Evolutionary conservation across 257 asterid genomes (phyloP), one percentile per base, ranked within the genome.

Genomic region (Nicotiana tomentosiformis): DNA sequence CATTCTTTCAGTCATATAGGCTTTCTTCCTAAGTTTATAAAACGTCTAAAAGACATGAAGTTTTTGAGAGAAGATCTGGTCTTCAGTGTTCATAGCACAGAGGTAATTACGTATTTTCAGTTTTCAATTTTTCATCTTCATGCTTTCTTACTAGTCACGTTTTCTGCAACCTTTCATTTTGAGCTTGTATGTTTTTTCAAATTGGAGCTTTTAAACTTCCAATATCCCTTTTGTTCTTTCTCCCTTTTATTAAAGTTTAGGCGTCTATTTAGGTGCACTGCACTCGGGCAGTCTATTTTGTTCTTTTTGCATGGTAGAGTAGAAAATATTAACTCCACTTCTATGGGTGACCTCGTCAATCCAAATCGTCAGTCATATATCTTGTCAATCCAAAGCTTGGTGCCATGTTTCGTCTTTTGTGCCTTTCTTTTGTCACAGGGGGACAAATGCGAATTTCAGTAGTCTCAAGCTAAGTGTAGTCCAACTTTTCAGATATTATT

Each of bases 21-120:
- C 65, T 94, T 96, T 88, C 98, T 96, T 82, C 88, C 98, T 4
- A 89, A 88, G 86, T 88, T 85, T 81, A 93, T 96, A 89, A 91
- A 86, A 85, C 89, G 6, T 80, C 93, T 96, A 20, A 96, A 94
- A 84, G 95, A 92, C 55, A 91, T 93, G 55, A 88, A 88, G 88
- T 93, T 96, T 89, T 86, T 96, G 51, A 90, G 98, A 85, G 99
- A 96, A 86, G 98, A 96, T 87, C 87, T 94, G 84, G 58, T 91
- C 85, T 93, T 87, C 87, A 92, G 97, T 77, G 80, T 90, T 86
- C 99, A 96, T 89, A 96, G 99, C 85, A 94, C 90, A 88, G 94
- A 93, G 97, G 99, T 94, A 88, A 87, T 77, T 80, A 72, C 60
- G 17, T 26, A n/a, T 72, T 80, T 77, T 57, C 78, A 81, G 78